Conservation (phyloP, 1,284 basidiomycete species). For the Xerocomus amazonicus region DNA sequence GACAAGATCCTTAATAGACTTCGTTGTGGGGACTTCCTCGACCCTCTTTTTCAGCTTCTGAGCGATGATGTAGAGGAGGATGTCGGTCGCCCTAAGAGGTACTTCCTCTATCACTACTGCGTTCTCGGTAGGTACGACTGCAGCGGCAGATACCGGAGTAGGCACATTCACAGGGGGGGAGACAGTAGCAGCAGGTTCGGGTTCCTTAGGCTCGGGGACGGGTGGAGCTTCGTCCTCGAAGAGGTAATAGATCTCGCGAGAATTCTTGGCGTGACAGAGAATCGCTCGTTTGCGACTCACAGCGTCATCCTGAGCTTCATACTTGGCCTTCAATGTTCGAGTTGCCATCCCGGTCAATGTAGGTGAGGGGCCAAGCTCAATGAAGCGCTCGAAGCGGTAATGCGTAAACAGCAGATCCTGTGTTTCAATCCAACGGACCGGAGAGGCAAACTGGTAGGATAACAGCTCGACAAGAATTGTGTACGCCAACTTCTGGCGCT, state of each 20-base stretch:
- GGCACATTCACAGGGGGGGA: conserved; percentile 45
- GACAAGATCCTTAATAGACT: conserved; percentile 97
- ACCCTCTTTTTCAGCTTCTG: conserved; percentile 98
- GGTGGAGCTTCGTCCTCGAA: conserved; percentile 83
- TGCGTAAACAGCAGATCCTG: conserved; percentile 90
- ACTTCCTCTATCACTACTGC: conserved; percentile 82
- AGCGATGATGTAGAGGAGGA: conserved; percentile 86
- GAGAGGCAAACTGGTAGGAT: conserved; percentile 95
- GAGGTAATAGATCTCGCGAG: conserved; percentile 96
- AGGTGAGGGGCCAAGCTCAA: conserved; percentile 95
- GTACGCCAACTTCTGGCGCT: conserved; percentile 91
- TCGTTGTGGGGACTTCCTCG: conserved; percentile 85
- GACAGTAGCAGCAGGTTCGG: conserved; percentile 42
- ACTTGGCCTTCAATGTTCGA: conserved; percentile 94
- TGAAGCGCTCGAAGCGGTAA: conserved; percentile 91
- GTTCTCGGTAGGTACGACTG: conserved; percentile 53
- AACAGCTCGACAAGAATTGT: conserved; percentile 94
- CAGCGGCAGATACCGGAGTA: conserved; percentile 42
- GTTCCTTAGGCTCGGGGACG: conserved; percentile 41
- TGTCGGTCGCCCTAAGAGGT: conserved; percentile 90
- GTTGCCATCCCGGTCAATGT: conserved; percentile 96
- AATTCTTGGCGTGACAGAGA: conserved; percentile 92
- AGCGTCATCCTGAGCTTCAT: conserved; percentile 87
- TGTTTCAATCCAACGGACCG: conserved; percentile 98
- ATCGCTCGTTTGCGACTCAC: conserved; percentile 78